phyloP scores from a whole-genome alignment of 306 rosid species.

The Arachis hypogaea region DNA sequence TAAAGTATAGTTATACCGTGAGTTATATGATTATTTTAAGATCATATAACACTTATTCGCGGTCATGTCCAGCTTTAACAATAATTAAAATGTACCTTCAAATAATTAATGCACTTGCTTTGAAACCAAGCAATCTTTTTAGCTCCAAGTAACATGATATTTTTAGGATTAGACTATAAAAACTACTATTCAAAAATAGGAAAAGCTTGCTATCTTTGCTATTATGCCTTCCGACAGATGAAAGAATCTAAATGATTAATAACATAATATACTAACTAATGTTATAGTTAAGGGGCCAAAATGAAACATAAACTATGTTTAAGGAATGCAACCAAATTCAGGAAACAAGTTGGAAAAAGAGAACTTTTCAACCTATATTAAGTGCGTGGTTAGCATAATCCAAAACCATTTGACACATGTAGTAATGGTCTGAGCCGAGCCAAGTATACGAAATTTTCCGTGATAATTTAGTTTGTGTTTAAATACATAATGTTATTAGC shows the following conservation, averaged over 20 bases:
- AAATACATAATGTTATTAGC: no score
- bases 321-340: conserved; percentile 27
- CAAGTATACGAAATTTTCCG: no score
- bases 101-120: conserved; percentile 34
- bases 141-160: background rate
- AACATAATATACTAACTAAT: background rate
- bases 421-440: background rate
- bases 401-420: background rate
- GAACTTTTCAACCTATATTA: no score
- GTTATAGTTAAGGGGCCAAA: conserved; percentile 14
- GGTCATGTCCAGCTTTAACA: background rate
- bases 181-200: background rate
- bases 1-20: background rate
- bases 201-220: background rate
- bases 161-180: conserved; percentile 30
- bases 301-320: conserved; percentile 4
- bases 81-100: conserved; percentile 11
- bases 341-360: background rate
- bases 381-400: no score
- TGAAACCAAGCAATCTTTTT: conserved; percentile 39
- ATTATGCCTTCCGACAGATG: background rate
- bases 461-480: no score
- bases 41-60: background rate
- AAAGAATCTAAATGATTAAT: conserved; percentile 24
- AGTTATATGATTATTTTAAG: background rate